Percentiles rank a stretch among this genome's conserved stretches.
phyloP scores from a whole-genome alignment of 2,329 filamentous ascomycete species.

The Dactylellina cionopaga region DNA sequence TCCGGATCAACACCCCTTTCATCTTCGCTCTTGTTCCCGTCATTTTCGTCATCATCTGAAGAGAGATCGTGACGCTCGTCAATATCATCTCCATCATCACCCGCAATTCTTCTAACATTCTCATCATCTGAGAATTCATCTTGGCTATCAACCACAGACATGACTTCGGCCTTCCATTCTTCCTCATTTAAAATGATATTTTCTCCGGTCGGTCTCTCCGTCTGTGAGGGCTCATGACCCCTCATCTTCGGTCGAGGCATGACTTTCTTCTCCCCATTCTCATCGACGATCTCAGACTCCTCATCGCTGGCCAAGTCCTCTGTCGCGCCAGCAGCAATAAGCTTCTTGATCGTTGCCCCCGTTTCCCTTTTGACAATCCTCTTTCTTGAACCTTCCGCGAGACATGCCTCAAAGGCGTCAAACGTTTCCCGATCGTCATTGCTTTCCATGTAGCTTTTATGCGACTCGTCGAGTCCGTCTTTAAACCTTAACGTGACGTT shows the following conservation, averaged over 20 bases:
- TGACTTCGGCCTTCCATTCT: constrained; percentile 55
- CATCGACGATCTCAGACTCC: constrained; percentile 75
- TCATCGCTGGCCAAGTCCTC: constrained; percentile 82
- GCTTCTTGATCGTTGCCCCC: constrained; percentile 74
- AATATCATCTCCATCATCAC: constrained; percentile 53
- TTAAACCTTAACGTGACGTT: constrained; percentile 85
- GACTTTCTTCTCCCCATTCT: constrained; percentile 77
- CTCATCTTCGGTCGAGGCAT: constrained; percentile 74
- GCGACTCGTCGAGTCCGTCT: constrained; percentile 86
- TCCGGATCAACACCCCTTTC: constrained; percentile 40
- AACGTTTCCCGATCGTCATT: constrained; percentile 92
- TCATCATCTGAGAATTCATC: constrained; percentile 56
- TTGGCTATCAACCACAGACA: constrained; percentile 54
- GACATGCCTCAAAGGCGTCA: constrained; percentile 92
- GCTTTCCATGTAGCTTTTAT: constrained; percentile 82
- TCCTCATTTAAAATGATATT: constrained; percentile 40
- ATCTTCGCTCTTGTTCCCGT: constrained; percentile 58
- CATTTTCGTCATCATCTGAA: constrained; percentile 58
- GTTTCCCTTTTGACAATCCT: constrained; percentile 77
- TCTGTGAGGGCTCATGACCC: constrained; percentile 64
- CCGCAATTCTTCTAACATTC: constrained; percentile 52
- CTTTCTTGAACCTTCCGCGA: constrained; percentile 82
- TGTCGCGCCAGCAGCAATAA: constrained; percentile 83
- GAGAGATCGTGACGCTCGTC: constrained; percentile 55
- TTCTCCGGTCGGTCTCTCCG: constrained; percentile 56